phyloP scores from a whole-genome alignment of 2,329 filamentous ascomycete genomes.

The Calonectria hawksworthii region DNA sequence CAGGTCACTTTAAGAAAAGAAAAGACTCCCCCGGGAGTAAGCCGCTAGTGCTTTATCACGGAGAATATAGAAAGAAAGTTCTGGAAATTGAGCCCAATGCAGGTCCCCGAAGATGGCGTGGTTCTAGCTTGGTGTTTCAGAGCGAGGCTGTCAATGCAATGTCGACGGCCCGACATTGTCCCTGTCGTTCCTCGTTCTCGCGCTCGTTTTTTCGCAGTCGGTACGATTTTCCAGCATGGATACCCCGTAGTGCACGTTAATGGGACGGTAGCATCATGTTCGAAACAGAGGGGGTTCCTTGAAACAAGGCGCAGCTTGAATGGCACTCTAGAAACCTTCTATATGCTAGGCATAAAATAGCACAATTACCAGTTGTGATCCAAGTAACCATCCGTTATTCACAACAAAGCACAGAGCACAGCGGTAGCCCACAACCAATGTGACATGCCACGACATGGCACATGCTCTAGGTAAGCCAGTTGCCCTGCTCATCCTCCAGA shows the following conservation, averaged over 20 bases:
- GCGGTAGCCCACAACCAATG: neutral
- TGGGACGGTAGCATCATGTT: neutral
- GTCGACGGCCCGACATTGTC: neutral
- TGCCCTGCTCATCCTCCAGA: slow-evolving; percentile 22
- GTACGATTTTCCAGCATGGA: neutral
- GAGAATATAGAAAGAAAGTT: neutral
- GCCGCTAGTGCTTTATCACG: neutral
- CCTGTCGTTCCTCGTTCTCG: neutral
- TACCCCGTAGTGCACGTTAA: neutral
- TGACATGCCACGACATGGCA: neutral
- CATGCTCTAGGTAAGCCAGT: slow-evolving; percentile 7
- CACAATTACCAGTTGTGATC: neutral
- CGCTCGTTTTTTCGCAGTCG: too few species aligned
- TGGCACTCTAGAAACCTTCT: neutral
- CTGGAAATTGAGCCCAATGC: neutral
- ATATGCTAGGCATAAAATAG: neutral
- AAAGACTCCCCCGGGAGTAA: too few species aligned
- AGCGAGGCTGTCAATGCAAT: neutral
- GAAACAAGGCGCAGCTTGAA: neutral
- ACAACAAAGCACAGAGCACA: neutral
- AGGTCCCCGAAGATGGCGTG: neutral
- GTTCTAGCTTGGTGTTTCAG: neutral
- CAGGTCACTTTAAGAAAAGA: too few species aligned
- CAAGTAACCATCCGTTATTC: neutral
- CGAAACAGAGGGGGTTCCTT: neutral